phyloP scores from a whole-genome alignment of 139 green algal genomes.

The Chlorella sorokiniana region DNA sequence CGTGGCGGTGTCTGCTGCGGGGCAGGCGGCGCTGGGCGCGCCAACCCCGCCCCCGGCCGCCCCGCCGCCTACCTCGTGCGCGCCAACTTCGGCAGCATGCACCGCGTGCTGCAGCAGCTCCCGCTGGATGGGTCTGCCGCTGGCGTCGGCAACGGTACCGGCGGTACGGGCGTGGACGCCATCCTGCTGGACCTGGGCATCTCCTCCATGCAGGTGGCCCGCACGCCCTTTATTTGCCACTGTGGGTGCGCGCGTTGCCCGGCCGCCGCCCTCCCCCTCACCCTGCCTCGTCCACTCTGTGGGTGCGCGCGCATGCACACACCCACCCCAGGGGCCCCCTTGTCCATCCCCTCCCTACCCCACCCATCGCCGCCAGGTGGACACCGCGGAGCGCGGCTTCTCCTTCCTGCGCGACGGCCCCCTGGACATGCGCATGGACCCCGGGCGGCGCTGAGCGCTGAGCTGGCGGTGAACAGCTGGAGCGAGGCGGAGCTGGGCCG shows the following conservation, averaged over 20 bases:
- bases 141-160: background rate
- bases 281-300: too few species aligned
- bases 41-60: conserved; percentile 1
- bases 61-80: conserved; percentile 18
- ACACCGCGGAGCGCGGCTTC: conserved; percentile 86
- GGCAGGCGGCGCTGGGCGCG: background rate
- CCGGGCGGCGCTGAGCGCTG: conserved; percentile 62
- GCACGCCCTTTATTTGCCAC: too few species aligned
- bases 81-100: conserved; percentile 58
- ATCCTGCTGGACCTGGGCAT: conserved; percentile 95
- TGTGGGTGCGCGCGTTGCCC: too few species aligned
- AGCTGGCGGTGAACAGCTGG: conserved; percentile 87
- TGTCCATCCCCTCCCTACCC: background rate
- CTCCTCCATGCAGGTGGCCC: conserved; percentile 97
- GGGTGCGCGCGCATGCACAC: too few species aligned
- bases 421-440: conserved; percentile 96
- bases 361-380: conserved; percentile 64
- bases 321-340: too few species aligned
- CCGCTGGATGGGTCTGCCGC: conserved; percentile 2
- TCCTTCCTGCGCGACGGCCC: conserved; percentile 75
- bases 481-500: conserved; percentile 80
- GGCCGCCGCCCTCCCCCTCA: too few species aligned
- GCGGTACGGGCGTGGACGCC: conserved; percentile 50
- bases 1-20: background rate
- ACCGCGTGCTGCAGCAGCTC: conserved; percentile 39